Evolutionary conservation across 495 filamentous ascomycete genomes (phyloP), one percentile per base, ranked within the genome.

Genomic region (Aspergillus nidulans): DNA sequence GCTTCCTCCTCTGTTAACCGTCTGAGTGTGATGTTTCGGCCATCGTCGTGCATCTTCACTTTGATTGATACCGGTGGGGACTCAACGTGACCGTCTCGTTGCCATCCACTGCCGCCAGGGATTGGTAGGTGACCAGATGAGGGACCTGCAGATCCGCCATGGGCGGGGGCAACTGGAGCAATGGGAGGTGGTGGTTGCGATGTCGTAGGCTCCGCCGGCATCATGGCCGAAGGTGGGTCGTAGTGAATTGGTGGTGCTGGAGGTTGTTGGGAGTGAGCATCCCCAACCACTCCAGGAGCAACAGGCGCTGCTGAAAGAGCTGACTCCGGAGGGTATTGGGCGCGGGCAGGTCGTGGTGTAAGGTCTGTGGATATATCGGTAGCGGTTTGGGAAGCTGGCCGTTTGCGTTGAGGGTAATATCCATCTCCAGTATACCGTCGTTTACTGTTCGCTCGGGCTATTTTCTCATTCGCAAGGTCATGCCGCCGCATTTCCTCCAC

Each of bases 1-100:
- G 87, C 86, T 78, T 95, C 91, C 66, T 90, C 83, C 57, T 92
- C 89, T 7, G 86, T 89, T 12, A 96, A 71, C 24, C 88, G 79
- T 20, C 90, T 81, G 18, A 96, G 77, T 10, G 91, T 95, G 43
- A 95, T 85, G 60, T 90, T 87, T 28, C 85, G 81, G 50, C 88
- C 85, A 60, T 95, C 87, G 49, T 85, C 80, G 69, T 90, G 85
- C 73, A 92, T 84, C 66, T 87, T 86, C 23, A 95, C 78, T 70
- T 90, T 90, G 46, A 95, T 83, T 50, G 83, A 87, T 48, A 90
- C 86, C 2, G 89, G 85, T 16, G 83, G 81, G 12, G 81, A 81
- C 15, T 74, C 69, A 12, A 78, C 72, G 36, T 70, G 69, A 38
- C 73, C 71, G 3, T 71, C 69, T 19, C 74, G 69, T 34, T 69